Evolutionary conservation across 1,139 yeast species (phyloP), one percentile per base, ranked within the genome.

Genomic region (Suhomyces bolitotheri): DNA sequence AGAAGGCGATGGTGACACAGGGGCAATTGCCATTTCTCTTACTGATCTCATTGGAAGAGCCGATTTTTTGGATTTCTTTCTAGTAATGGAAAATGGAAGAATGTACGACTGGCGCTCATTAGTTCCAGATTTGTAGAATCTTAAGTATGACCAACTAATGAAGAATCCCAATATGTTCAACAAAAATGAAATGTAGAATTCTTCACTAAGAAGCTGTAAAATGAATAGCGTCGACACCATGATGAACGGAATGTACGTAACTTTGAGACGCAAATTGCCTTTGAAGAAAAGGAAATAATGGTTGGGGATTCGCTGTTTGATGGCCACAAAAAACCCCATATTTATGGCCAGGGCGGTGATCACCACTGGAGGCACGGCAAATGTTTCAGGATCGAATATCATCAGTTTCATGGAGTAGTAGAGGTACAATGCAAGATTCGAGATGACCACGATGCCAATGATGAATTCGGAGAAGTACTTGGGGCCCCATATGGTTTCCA

Each of bases 61-160:
- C 13, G 40, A 44, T 16, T 53, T 54, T 35, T 45, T 43, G 7
- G 62, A 50, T 38, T 46, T 45, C 37, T 47, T 53, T 26, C 63
- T 46, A 21, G 49, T 53, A 3, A 60, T 44, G 3, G 60, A 49
- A 40, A 64, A 56, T 7, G 76, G 76, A 20, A 71, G 48, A 29
- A 71, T 40, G 34, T 67, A 64, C 5, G 71, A 57, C 40, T 70
- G 73, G 36, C 73, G 51, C 17, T 71, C 75, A 44, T 68, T 68
- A 4, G 72, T 56, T 11, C 72, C 72, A 22, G 59, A 50, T 51
- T 70, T 70, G 44, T 54, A 60, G 42, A 60, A 67, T 29, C 77
- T 45, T 29, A 71, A 54, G 40, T 66, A 69, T 7, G 51, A 33
- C 76, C 76, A 71, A 47, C 71, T 64, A 7, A 59, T 55, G 1